Base-by-base conservation (phyloP, 495 filamentous ascomycete species). In the Podospora anserina region DNA sequence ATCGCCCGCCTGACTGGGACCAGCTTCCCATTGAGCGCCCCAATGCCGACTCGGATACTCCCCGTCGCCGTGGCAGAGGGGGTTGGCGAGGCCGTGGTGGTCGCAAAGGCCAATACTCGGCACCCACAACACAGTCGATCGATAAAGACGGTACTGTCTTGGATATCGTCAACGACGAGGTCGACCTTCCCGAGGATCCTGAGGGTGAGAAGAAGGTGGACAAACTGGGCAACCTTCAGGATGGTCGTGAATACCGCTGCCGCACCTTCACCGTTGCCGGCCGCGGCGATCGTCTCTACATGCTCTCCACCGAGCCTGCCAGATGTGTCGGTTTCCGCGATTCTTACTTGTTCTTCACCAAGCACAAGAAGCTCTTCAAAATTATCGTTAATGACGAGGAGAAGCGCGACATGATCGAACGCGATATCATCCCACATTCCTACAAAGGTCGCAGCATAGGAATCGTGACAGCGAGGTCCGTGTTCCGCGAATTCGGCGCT, bases 391-490 rank as follows among this genome's bases (percentile, higher is more conserved):
- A 92, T 67, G 93, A 97, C 65, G 90, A 93, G 20, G 92, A 93
- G 69, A 97, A 97, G 80, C 90, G 88, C 63, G 94, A 97, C 75
- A 85, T 97, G 77, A 99, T 99, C 70, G 92, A 93, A 55, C 90
- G 95, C 61, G 89, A 95, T 27, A 87, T 99, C 69, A 97, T 99
- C 67, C 95, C 95, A 3, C 94, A 97, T 82, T 94, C 91, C 44
- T 99, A 99, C 87, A 99, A 99, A 77, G 95, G 95, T 68, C 91
- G 95, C 59, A 92, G 95, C 19, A 99, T 99, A 76, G 95, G 95
- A 79, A 93, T 99, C 28, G 95, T 97, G 60, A 97, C 95, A 15
- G 95, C 95, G 30, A 87, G 96, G 20, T 97, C 95, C 6, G 96
- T 99, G 20, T 99, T 97, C 79, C 87, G 96, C 39, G 95, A 99